Conservation (phyloP, 2,329 filamentous ascomycete species). For the Rhinocladiella mackenziei region DNA sequence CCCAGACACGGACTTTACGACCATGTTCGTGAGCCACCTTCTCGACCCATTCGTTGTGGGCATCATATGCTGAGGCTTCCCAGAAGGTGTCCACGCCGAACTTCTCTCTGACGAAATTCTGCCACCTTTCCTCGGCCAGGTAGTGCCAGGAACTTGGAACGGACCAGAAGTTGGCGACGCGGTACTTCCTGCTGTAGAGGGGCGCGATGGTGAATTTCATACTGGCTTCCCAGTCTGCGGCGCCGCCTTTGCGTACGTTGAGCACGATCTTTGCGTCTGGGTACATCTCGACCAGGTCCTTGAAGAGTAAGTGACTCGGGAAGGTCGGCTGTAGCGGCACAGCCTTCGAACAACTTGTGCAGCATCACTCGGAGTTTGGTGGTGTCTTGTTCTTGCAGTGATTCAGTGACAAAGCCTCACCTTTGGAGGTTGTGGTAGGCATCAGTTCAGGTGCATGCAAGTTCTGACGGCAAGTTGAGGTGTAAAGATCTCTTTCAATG, state of each 20-base stretch:
- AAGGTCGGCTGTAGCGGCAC: slow-evolving; percentile 44
- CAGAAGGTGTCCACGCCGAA: slow-evolving; percentile 13
- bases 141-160: slow-evolving; percentile 10
- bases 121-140: slow-evolving; percentile 10
- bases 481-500: slow-evolving; percentile 12
- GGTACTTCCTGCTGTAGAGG: slow-evolving; percentile 10
- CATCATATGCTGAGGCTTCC: slow-evolving; percentile 6
- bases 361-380: slow-evolving; percentile 11
- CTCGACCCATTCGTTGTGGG: slow-evolving; percentile 18
- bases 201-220: slow-evolving; percentile 12
- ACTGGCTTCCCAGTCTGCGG: slow-evolving; percentile 38
- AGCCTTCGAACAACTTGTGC: slow-evolving; percentile 35
- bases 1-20: slow-evolving; percentile 12
- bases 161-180: slow-evolving; percentile 11
- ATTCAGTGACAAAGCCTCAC: slow-evolving; percentile 11
- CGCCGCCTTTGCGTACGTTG: slow-evolving; percentile 35
- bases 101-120: slow-evolving; percentile 4
- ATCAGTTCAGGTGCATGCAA: slow-evolving; percentile 15
- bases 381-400: slow-evolving; percentile 10
- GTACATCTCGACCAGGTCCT: slow-evolving; percentile 47
- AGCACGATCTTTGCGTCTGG: slow-evolving; percentile 47
- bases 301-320: slow-evolving; percentile 40
- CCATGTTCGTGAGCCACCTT: slow-evolving; percentile 8
- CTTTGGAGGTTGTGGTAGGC: slow-evolving; percentile 3
- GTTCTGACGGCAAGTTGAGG: slow-evolving; percentile 6